Evolutionary conservation across 1,284 basidiomycete genomes (phyloP), one percentile per base, ranked within the genome.

Genomic region (Boletus mariae): DNA sequence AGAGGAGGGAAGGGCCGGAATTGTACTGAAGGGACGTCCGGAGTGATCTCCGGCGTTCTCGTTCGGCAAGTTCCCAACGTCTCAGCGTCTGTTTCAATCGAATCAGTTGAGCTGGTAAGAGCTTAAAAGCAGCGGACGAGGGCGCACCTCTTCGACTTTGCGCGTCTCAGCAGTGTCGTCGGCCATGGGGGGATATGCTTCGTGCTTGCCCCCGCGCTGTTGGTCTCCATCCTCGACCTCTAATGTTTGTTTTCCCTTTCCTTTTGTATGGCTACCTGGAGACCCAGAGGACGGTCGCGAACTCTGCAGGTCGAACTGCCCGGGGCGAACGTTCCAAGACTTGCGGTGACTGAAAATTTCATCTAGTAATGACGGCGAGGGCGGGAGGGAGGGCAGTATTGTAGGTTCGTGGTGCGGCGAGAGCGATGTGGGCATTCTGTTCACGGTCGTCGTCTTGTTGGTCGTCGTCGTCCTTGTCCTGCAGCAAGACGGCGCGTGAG

Each of bases 51-150:
- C 86, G 79, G 56, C 85, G 78, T 61, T 82, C 80, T 32, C 85
- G 79, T 65, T 91, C 88, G 34, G 80, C 80, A 43, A 80, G 69
- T 59, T 91, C 88, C 89, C 87, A 90, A 40, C 78, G 78, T 55
- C 78, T 76, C 20, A 91, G 74, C 56, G 82, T 91, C 88, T 91
- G 58, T 52, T 42, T 15, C 26, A 47, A 25, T 17, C 17, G n/a
- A 12, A 31, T 31, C 10, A 31, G 29, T 34, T 17, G n/a, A 34
- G 31, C 31, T 32, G 9, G 9, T 9, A 11, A 13, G 8, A 8
- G 35, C 4, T n/a, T 37, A 11, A 8, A 37, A 37, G n/a, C 28
- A 13, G n/a, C 10, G n/a, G 23, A 43, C 3, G 37, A 34, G 10
- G 20, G 67, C 77, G 54, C 67, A 87, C 88, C 80, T 90, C 85